A percentile compares a stretch with the other conserved stretches of the same genome.
phyloP scores from a whole-genome alignment of 352 stramenopile genomes.

The Aphanomyces cochlioides region DNA sequence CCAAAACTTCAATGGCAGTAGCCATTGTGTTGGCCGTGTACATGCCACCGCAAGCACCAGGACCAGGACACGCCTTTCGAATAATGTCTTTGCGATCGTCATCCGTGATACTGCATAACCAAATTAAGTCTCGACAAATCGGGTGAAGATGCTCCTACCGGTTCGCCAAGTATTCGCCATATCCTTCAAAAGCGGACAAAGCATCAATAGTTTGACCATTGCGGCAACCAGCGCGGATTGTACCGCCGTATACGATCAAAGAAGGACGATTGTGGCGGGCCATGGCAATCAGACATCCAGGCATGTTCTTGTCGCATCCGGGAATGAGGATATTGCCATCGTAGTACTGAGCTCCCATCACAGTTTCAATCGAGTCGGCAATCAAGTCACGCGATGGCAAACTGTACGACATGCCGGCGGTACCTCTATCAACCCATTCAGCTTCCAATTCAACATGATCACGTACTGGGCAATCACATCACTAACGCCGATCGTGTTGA shows the following conservation, averaged over 20 bases:
- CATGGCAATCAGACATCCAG: slow-evolving; percentile 98
- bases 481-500: slow-evolving; percentile 98
- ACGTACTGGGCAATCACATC: slow-evolving; percentile 93
- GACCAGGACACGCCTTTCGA: slow-evolving; percentile 91
- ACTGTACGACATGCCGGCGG: slow-evolving; percentile 95
- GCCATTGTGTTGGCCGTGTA: slow-evolving; percentile 99
- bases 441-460: background rate
- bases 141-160: slow-evolving; percentile 28
- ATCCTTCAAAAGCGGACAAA: slow-evolving; percentile 96
- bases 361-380: slow-evolving; percentile 98
- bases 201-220: slow-evolving; percentile 92
- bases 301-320: slow-evolving; percentile 99
- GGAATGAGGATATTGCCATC: slow-evolving; percentile 97
- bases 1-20: slow-evolving; percentile 96
- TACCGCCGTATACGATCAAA: slow-evolving; percentile 99
- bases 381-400: slow-evolving; percentile 97
- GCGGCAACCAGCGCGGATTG: slow-evolving; percentile 93
- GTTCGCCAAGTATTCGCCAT: slow-evolving; percentile 95
- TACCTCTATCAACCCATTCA: slow-evolving; percentile 72
- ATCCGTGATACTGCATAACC: slow-evolving; percentile 66
- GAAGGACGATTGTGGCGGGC: slow-evolving; percentile 94
- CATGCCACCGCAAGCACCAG: slow-evolving; percentile 97
- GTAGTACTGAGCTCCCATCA: slow-evolving; percentile 98
- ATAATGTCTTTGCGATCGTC: slow-evolving; percentile 92
- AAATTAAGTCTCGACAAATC: background rate